Conservation (phyloP, 768 basidiomycete species). For the Tylopilus rubrobrunneus region DNA sequence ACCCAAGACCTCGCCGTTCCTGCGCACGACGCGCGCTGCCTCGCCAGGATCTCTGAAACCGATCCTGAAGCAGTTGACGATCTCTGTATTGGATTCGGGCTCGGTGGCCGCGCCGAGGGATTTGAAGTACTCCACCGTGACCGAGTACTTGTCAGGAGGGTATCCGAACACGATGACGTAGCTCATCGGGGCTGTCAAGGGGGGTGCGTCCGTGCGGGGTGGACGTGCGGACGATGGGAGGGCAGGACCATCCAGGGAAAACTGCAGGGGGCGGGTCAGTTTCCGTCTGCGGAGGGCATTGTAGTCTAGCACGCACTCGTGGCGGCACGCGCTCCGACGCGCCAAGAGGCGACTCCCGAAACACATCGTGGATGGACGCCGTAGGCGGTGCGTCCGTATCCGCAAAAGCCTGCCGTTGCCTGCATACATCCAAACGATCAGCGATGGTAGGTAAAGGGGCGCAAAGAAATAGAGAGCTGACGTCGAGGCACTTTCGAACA, state of each 20-base stretch:
- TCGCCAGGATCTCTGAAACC: conserved; percentile 70
- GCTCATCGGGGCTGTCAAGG: conserved; percentile 39
- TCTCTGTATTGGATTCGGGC: conserved; percentile 61
- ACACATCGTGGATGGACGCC: conserved; percentile 70
- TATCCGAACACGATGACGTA: conserved; percentile 88
- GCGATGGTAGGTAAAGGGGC: neutral
- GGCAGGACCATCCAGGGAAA: conserved; percentile 21
- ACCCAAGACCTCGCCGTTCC: conserved; percentile 75
- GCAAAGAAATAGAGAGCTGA: conserved; percentile 6
- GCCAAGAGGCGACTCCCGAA: conserved; percentile 44
- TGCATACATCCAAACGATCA: conserved; percentile 19
- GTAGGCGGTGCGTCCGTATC: conserved; percentile 83
- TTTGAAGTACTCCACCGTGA: conserved; percentile 71
- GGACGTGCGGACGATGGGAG: conserved; percentile 12
- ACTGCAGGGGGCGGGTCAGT: conserved; percentile 6
- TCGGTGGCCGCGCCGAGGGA: conserved; percentile 70
- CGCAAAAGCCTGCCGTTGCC: conserved; percentile 58
- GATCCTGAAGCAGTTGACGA: conserved; percentile 78
- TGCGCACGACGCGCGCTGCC: conserved; percentile 73
- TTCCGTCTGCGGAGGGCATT: too few species aligned
- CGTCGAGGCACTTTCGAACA: conserved; percentile 65
- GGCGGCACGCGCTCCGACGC: conserved; percentile 23
- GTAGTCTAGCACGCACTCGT: conserved; percentile 16
- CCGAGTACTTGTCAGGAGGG: conserved; percentile 70
- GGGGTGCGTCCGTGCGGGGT: conserved; percentile 24